These are phyloP conservation scores for Colletotrichum noveboracense DNA, from an alignment of 2,329 filamentous ascomycete species.

Conservation along the genomic window DNA sequence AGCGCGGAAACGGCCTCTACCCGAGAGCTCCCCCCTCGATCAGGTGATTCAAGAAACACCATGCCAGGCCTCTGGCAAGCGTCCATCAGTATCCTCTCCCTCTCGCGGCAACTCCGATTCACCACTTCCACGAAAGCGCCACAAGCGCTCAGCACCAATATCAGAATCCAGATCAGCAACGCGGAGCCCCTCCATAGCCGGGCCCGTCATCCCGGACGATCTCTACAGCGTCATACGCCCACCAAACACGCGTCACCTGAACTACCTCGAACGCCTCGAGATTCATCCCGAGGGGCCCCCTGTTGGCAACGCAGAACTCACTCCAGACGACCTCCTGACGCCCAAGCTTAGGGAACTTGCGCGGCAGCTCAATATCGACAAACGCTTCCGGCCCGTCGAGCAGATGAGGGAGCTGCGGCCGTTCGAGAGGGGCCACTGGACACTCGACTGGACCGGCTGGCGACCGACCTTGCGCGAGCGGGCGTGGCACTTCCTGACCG, in stretches of 20 bases:
- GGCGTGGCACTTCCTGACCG: conserved; percentile 67
- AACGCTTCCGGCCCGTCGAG: conserved; percentile 55
- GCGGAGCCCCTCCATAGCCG: conserved; percentile 39
- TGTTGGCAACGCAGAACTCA: conserved; percentile 48
- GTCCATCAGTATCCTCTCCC: neutral
- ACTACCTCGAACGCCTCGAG: conserved; percentile 38
- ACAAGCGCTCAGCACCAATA: conserved; percentile 13
- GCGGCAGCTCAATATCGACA: conserved; percentile 53
- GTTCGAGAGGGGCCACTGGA: conserved; percentile 83
- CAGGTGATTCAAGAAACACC: conserved; percentile 15
- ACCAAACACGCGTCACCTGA: conserved; percentile 25
- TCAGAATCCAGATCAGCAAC: conserved; percentile 26
- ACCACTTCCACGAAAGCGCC: conserved; percentile 29
- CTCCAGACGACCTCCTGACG: conserved; percentile 59
- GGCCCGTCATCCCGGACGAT: neutral
- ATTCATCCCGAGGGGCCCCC: conserved; percentile 62
- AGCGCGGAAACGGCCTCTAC: neutral
- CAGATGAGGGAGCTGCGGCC: conserved; percentile 48
- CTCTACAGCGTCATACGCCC: conserved; percentile 25
- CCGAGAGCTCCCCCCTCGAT: neutral
- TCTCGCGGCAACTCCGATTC: conserved; percentile 37
- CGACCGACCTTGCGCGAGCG: conserved; percentile 46
- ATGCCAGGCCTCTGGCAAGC: conserved; percentile 1
- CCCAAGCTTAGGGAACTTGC: conserved; percentile 57
- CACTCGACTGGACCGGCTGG: conserved; percentile 65